Conservation (phyloP, 176 grass and related monocot genomes). For the Carex myosuroides region DNA sequence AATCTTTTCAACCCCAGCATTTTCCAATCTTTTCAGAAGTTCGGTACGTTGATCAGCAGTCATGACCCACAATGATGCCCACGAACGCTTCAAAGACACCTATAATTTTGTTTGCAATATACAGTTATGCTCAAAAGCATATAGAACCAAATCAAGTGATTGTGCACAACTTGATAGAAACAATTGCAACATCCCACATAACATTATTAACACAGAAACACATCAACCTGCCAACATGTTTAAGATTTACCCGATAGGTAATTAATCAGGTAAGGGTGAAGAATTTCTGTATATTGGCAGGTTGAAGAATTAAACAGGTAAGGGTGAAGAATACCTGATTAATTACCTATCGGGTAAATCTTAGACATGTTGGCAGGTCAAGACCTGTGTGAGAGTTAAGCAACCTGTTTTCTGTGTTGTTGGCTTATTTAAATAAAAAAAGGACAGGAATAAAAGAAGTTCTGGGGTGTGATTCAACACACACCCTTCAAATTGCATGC, state of each 20-base stretch:
- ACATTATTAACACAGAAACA: neutral
- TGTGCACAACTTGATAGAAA: neutral
- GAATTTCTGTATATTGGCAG: neutral
- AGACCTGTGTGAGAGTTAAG: neutral
- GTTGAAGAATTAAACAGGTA: no score
- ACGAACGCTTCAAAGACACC: conserved; percentile 68
- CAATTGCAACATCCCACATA: neutral
- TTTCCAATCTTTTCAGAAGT: conserved; percentile 47
- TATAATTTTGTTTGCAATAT: conserved; percentile 24
- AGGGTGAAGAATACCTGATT: no score
- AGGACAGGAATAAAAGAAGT: neutral
- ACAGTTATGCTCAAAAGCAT: neutral
- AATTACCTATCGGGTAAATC: no score
- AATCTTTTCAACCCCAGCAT: conserved; percentile 57
- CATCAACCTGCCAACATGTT: neutral
- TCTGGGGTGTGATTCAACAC: neutral
- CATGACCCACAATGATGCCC: conserved; percentile 87
- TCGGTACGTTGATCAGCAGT: conserved; percentile 69
- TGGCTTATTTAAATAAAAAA: neutral
- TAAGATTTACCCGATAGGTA: neutral
- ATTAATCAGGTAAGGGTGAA: neutral
- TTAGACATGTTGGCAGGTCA: neutral
- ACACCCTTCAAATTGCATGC: neutral
- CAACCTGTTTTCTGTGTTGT: neutral
- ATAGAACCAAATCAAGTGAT: conserved; percentile 3